Evolutionary conservation across 1,284 basidiomycete genomes (phyloP), one percentile per base, ranked within the genome.

Genomic region (Sphagnurus paluster): DNA sequence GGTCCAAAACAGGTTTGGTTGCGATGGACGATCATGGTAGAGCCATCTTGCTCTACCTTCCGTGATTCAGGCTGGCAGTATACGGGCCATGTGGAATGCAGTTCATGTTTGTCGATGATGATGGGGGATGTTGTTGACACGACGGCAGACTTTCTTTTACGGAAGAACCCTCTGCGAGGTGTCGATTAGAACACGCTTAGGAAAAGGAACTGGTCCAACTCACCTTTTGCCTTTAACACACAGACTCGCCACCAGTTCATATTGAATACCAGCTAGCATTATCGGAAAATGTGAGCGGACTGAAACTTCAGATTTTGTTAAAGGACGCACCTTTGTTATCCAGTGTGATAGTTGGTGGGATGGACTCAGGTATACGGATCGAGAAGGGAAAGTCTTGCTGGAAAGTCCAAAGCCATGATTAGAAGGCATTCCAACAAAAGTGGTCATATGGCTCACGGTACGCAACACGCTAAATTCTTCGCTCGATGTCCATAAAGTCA

Each of bases 81-180:
- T 34, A 92, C 75, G 0, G 91, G 91, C 92, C 92, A 95, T 2
- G 88, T 85, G 2, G 90, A 88, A 56, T 93, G 90, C 6, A 93
- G 68, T 52, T 94, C 92, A 60, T 94, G 90, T 65, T 94, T 94
- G 70, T 90, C 87, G 56, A 95, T 88, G 50, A 84, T 79, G 41
- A 95, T 83, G 4, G 75, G 68, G 32, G 87, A 78, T 23, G 77
- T 72, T 10, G 80, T 75, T 13, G 82, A 79, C 34, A 80, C 66
- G 38, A 85, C 69, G 50, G 76, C 65, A 28, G 79, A 71, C 69
- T 86, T 79, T 60, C 78, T 73, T 62, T 86, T 83, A 37, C 88
- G 87, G 54, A 94, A 77, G 59, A 91, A 81, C 3, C 84, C 82
- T 61, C 85, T 89, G 52, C 11, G 5, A 16, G 25, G 36, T 16